These are phyloP conservation scores for Heracleum sosnowskyi DNA, from an alignment of 129 eudicot genomes.

Conservation along the genomic window DNA sequence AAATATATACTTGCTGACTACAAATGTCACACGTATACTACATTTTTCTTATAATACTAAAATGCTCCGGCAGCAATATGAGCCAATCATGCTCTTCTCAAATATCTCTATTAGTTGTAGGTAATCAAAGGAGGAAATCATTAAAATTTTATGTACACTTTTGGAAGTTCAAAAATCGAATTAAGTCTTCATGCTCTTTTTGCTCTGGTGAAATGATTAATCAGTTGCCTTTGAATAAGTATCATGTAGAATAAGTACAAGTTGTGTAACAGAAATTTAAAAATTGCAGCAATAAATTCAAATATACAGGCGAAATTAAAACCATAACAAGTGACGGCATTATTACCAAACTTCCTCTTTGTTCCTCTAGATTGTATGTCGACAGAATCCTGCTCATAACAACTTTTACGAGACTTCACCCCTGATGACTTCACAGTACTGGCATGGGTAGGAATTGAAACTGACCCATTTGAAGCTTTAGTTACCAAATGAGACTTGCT, in stretches of 20 bases:
- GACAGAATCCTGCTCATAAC: conserved; percentile 29
- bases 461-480: conserved; percentile 32
- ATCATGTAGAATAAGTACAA: not conserved
- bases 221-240: not conserved
- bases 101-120: not conserved
- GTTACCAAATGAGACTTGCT: conserved; percentile 22
- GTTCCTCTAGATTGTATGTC: conserved; percentile 43
- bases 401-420: conserved; percentile 20
- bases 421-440: conserved; percentile 31
- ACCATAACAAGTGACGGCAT: conserved; percentile 10
- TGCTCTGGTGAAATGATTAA: conserved; percentile 37
- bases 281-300: conserved; percentile 1
- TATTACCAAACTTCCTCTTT: conserved; percentile 86
- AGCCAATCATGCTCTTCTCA: not conserved
- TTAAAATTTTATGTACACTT: not conserved
- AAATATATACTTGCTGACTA: not conserved
- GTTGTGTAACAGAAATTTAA: not conserved
- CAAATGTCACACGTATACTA: not conserved
- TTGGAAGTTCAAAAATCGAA: conserved; percentile 16
- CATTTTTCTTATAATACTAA: not conserved
- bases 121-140: not conserved
- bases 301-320: conserved; percentile 3
- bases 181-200: conserved; percentile 61
- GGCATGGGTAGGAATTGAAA: conserved; percentile 21
- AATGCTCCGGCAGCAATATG: not conserved